Conservation (phyloP, 169 alveolate genomes). For the Plasmodium knowlesi region DNA sequence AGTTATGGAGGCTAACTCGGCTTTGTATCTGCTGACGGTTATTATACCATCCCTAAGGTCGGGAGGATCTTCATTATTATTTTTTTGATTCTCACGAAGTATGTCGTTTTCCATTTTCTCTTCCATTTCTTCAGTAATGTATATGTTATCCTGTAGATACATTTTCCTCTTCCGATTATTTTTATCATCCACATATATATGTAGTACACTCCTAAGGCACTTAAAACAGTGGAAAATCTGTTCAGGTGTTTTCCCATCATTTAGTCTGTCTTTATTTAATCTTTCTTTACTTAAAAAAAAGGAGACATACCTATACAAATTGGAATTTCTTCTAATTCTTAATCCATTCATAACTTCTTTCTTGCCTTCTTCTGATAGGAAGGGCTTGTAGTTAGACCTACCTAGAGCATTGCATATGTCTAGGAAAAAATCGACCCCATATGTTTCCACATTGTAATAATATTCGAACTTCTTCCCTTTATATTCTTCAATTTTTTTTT, state of each 20-base stretch:
- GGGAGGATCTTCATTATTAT: background rate
- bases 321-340: constrained; percentile 68
- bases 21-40: constrained; percentile 58
- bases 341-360: constrained; percentile 66
- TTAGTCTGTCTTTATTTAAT: constrained; percentile 61
- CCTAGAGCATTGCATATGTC: constrained; percentile 70
- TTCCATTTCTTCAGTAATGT: constrained; percentile 69
- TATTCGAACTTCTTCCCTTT: constrained; percentile 54
- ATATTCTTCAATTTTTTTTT: constrained; percentile 54
- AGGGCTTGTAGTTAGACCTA: constrained; percentile 64
- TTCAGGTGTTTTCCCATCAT: constrained; percentile 71
- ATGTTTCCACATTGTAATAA: constrained; percentile 60
- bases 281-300: constrained; percentile 75
- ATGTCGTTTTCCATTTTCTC: constrained; percentile 52
- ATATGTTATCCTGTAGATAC: constrained; percentile 12
- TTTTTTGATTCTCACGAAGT: constrained; percentile 10
- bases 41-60: constrained; percentile 44
- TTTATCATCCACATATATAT: constrained; percentile 49
- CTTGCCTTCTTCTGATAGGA: constrained; percentile 74
- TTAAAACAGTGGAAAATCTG: constrained; percentile 66
- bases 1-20: constrained; percentile 39
- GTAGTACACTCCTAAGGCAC: constrained; percentile 74
- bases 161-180: constrained; percentile 1
- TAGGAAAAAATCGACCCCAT: constrained; percentile 66
- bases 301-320: constrained; percentile 73